These are phyloP conservation scores for Gremmenia infestans DNA, from an alignment of 2,329 filamentous ascomycete genomes.

Conservation along the genomic window DNA sequence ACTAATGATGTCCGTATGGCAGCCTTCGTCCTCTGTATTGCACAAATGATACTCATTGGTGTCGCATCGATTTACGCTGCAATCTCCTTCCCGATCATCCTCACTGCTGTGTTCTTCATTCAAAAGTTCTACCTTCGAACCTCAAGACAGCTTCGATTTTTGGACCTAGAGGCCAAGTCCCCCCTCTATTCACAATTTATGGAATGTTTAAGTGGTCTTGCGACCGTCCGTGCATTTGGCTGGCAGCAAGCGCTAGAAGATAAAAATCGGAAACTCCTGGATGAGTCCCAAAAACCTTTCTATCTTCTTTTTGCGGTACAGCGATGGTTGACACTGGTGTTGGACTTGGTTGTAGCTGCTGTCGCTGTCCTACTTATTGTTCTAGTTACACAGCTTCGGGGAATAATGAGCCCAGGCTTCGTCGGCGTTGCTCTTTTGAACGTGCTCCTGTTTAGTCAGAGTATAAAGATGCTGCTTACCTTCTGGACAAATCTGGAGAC, in stretches of 20 bases:
- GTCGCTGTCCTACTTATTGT: constrained; percentile 29
- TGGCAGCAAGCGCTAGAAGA: constrained; percentile 40
- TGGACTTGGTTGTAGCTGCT: constrained; percentile 15
- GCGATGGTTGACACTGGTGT: constrained; percentile 47
- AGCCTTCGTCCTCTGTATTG: neutral
- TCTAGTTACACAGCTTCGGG: constrained; percentile 26
- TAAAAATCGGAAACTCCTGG: constrained; percentile 41
- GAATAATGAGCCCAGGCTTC: constrained; percentile 7
- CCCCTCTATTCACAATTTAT: constrained; percentile 43
- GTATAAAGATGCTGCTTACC: constrained; percentile 10
- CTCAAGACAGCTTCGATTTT: constrained; percentile 41
- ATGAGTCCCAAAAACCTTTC: constrained; percentile 50
- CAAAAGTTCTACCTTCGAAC: constrained; percentile 42
- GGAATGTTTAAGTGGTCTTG: constrained; percentile 38
- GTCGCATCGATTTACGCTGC: neutral
- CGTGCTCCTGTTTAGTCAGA: constrained; percentile 15
- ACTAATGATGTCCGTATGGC: neutral
- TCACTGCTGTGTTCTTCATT: constrained; percentile 27
- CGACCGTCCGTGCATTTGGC: constrained; percentile 40
- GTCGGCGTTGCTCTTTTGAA: constrained; percentile 25
- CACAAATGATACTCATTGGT: neutral
- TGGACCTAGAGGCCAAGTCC: constrained; percentile 39
- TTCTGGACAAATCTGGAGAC: constrained; percentile 19
- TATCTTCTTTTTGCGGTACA: constrained; percentile 54
- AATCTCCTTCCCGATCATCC: constrained; percentile 27